Evolutionary conservation across 139 green algal species (phyloP), one percentile per base, ranked within the genome.

Genomic region (Chlorella sp.): DNA sequence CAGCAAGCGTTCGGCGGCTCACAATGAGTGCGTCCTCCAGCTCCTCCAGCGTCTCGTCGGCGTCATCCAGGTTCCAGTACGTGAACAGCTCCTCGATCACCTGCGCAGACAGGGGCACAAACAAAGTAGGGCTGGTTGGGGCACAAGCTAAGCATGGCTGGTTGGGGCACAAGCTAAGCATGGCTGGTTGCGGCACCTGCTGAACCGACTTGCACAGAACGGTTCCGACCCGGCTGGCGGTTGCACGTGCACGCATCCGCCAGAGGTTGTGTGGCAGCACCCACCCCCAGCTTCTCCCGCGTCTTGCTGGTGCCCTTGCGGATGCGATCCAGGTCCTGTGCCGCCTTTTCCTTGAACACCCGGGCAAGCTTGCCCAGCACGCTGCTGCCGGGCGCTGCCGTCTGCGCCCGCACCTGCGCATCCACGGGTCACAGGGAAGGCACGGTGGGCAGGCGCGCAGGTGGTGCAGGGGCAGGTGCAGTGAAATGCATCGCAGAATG

Each of bases 11-110:
- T n/a, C n/a, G n/a, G n/a, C n/a, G n/a, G 64, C 92, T 88, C 84
- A 95, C 93, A 89, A 97, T 97, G 54, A 99, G 92, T 11, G 89
- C 92, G 62, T 99, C 96, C 85, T 99, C 96, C 64, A 99, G 92
- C 89, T 98, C 96, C 87, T 99, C 96, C 76, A 99, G 90, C 1
- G 90, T 94, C 70, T 93, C 89, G 40, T 99, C 96, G 41, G 94
- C 93, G 64, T 98, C 95, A 62, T 98, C 96, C 58, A 99, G 84
- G 26, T 87, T 97, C 96, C 96, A 99, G 76, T 98, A 96, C 1
- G 93, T 88, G 17, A 99, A 89, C 41, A 99, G 90, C 91, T 99
- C 96, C 36, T 99, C 96, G 44, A 99, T 93, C 11, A 99, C 87
- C 93, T 97, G 87, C 28, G 17, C 0, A 20, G 64, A 17, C 69